Conservation (phyloP, 2,329 filamentous ascomycete genomes). For the Didymella pinodella region DNA sequence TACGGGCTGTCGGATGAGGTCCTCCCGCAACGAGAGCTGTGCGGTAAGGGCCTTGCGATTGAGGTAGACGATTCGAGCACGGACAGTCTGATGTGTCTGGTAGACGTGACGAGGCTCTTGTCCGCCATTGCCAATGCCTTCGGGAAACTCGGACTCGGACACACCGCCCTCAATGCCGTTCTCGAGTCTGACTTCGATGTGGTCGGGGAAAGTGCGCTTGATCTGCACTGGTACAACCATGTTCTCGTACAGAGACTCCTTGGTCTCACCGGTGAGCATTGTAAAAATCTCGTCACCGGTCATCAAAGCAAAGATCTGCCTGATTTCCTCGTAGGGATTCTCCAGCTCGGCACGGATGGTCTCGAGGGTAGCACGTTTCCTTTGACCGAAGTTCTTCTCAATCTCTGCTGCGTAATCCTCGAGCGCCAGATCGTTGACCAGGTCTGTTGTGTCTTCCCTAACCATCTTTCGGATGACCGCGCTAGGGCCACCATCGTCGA, state of each 20-base stretch:
- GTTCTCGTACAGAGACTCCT: slow-evolving; percentile 79
- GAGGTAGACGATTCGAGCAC: slow-evolving; percentile 85
- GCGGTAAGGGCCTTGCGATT: slow-evolving; percentile 86
- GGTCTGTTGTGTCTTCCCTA: slow-evolving; percentile 90
- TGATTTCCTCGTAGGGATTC: slow-evolving; percentile 91
- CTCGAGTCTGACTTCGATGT: slow-evolving; percentile 91
- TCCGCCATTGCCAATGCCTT: slow-evolving; percentile 63
- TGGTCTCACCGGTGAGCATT: slow-evolving; percentile 94
- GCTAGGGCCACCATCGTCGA: slow-evolving; percentile 85
- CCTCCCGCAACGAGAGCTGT: slow-evolving; percentile 84
- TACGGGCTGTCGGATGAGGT: slow-evolving; percentile 72
- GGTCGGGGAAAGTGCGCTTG: slow-evolving; percentile 87
- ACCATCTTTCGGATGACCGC: slow-evolving; percentile 96
- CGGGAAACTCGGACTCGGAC: slow-evolving; percentile 81
- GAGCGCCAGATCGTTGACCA: slow-evolving; percentile 93
- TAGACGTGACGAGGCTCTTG: slow-evolving; percentile 69
- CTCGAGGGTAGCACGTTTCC: slow-evolving; percentile 94
- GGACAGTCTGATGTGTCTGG: slow-evolving; percentile 80
- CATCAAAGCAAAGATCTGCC: slow-evolving; percentile 77
- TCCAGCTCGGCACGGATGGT: slow-evolving; percentile 94
- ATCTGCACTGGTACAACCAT: slow-evolving; percentile 94
- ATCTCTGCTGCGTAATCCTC: slow-evolving; percentile 98
- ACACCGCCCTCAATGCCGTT: slow-evolving; percentile 92
- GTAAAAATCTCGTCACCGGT: slow-evolving; percentile 85
- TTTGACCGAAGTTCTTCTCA: slow-evolving; percentile 89